These are phyloP conservation scores for Metschnikowia borealis DNA, from an alignment of 805 yeast species.

Conservation along the genomic window DNA sequence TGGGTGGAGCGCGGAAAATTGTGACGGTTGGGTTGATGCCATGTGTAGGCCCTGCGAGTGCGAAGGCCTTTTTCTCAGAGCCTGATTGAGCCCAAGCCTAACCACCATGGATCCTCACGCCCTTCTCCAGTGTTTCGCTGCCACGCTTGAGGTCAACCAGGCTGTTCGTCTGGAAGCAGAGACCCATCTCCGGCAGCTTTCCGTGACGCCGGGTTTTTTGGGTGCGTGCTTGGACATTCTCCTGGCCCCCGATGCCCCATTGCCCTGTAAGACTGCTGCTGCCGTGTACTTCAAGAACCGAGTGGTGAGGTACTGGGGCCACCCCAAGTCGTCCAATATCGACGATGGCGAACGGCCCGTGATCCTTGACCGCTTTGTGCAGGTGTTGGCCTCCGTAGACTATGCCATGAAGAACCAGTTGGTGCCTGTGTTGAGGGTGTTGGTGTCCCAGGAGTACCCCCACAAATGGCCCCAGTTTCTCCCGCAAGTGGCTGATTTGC, in stretches of 20 bases:
- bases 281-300: constrained; percentile 82
- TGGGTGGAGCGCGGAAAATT: background rate
- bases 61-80: background rate
- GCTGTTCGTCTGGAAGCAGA: constrained; percentile 67
- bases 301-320: constrained; percentile 59
- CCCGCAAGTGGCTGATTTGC: constrained; percentile 28
- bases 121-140: constrained; percentile 72
- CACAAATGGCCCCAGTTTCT: constrained; percentile 36
- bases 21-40: background rate
- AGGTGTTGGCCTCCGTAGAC: constrained; percentile 47
- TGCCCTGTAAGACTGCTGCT: constrained; percentile 60
- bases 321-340: constrained; percentile 28
- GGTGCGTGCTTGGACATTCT: constrained; percentile 81
- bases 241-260: constrained; percentile 36
- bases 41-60: background rate
- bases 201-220: constrained; percentile 64
- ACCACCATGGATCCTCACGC: constrained; percentile 63
- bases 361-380: constrained; percentile 64
- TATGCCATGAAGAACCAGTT: constrained; percentile 37
- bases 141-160: constrained; percentile 69
- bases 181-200: constrained; percentile 53
- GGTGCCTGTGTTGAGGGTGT: constrained; percentile 37
- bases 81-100: background rate
- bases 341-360: constrained; percentile 71
- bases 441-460: constrained; percentile 34